phyloP scores from a whole-genome alignment of 1,139 yeast species.

The Yamadazyma sp. region DNA sequence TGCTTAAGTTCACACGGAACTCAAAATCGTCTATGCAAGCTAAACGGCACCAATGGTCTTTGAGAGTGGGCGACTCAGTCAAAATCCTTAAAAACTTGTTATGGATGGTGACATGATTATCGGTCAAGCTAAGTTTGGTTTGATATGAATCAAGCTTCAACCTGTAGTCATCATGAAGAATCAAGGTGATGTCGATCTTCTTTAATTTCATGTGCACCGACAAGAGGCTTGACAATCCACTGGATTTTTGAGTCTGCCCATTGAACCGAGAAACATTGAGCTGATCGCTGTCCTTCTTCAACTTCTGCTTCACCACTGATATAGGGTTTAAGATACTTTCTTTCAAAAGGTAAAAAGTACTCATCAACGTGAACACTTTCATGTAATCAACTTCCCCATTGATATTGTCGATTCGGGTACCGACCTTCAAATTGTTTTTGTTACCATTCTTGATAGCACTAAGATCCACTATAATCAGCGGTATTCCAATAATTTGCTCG shows the following conservation, averaged over 20 bases:
- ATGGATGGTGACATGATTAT: constrained; percentile 21
- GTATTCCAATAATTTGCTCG: constrained; percentile 18
- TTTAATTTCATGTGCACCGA: constrained; percentile 19
- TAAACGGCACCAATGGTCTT: constrained; percentile 53
- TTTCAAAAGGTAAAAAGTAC: constrained; percentile 52
- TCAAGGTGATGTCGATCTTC: constrained; percentile 24
- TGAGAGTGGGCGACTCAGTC: constrained; percentile 53
- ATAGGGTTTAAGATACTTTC: constrained; percentile 46
- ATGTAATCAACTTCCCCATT: constrained; percentile 45
- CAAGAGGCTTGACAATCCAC: neutral
- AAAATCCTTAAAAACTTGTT: constrained; percentile 46
- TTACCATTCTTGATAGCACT: constrained; percentile 1
- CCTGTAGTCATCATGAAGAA: constrained; percentile 49
- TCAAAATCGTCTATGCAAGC: constrained; percentile 43
- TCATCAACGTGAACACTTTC: constrained; percentile 52
- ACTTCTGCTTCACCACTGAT: constrained; percentile 21
- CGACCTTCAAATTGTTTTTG: constrained; percentile 27
- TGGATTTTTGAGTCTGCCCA: neutral
- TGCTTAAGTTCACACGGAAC: constrained; percentile 17
- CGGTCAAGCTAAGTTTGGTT: constrained; percentile 18
- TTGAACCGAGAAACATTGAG: neutral
- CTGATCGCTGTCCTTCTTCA: constrained; percentile 20
- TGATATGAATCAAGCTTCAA: constrained; percentile 46
- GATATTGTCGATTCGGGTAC: constrained; percentile 28
- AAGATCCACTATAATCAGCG: constrained; percentile 16